Evolutionary conservation across 305 asterid species (phyloP).

Genomic region (Andrographis paniculata): DNA sequence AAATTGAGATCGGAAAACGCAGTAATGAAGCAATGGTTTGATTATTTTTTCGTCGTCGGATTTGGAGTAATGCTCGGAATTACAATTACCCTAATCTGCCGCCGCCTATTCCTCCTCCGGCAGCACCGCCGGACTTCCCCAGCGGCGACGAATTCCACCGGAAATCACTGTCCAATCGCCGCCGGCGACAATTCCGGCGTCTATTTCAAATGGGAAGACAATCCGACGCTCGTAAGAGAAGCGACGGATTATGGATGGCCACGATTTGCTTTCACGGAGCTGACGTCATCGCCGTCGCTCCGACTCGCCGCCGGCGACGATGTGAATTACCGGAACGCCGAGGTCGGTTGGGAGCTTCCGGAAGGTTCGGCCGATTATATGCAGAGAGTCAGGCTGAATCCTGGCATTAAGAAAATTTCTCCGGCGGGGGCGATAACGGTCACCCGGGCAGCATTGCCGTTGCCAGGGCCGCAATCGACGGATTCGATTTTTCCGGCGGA

Average conservation of each 20-base stretch:
- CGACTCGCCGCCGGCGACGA: background rate
- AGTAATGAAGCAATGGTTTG: no score
- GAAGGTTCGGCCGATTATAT: conserved; percentile 59
- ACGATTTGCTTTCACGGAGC: conserved; percentile 36
- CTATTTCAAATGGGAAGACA: conserved; percentile 50
- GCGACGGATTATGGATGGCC: conserved; percentile 83
- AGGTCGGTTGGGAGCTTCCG: conserved; percentile 63
- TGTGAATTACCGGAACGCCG: conserved; percentile 11
- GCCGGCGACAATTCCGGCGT: no score
- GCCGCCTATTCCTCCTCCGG: no score
- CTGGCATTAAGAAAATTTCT: conserved; percentile 21
- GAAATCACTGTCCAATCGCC: background rate
- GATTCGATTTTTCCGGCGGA: conserved; percentile 77
- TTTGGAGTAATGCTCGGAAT: no score
- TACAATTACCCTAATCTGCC: no score
- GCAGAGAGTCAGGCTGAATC: conserved; percentile 65
- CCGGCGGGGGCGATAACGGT: conserved; percentile 26
- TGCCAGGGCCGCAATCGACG: conserved; percentile 78
- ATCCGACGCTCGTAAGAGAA: conserved; percentile 46
- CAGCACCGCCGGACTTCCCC: no score
- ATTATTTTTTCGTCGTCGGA: no score
- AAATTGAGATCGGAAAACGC: no score
- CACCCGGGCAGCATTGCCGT: conserved; percentile 49
- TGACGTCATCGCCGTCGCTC: conserved; percentile 31
- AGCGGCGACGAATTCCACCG: conserved; percentile 20